Base-by-base conservation (phyloP, 352 stramenopile species). In the Pythium scleroteichum region DNA sequence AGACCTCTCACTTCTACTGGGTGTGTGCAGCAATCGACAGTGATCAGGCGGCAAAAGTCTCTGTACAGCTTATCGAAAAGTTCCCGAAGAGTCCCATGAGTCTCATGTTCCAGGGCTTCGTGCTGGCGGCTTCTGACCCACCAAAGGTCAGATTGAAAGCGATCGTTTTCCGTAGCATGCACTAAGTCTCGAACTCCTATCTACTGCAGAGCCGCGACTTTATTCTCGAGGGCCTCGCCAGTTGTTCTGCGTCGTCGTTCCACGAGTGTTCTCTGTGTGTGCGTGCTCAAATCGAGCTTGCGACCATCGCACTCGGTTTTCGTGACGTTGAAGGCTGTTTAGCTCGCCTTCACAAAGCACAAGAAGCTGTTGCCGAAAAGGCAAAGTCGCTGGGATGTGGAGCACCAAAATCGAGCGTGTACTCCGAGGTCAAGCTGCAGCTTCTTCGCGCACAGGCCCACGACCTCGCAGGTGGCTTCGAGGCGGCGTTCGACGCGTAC, bases 291-390 rank as follows among this genome's bases (percentile, higher is more conserved):
- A 51, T 89, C 12, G 75, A 76, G 26, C 53, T 90, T 40, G 82
- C 80, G 13, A 69, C 63, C 6, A 59, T 88, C 12, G 68, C 77
- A 4, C 66, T 90, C 16, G 38, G 40, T 6, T 44, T 52, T 9
- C 75, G 74, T 7, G 82, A 92, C 40, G 75, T 89, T 3, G 82
- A 92, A 58, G 74, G 73, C 40, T 88, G 78, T 48, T 39, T 89
- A 19, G 73, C 67, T 53, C 82, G 80, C 12, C 53, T 92, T 19
- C 55, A 69, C 12, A 59, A 77, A 22, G 74, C 71, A 0, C 79
- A 72, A 47, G 71, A 69, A 3, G 40, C 82, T 26, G 67, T 84
- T 8, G 26, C 45, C 19, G 75, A 88, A 23, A 92, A 92, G 55
- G 40, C 59, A 2, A 59, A 65, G 19, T 40, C 46, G 10, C 56